Evolutionary conservation across 1,139 yeast species (phyloP), one percentile per base, ranked within the genome.

Genomic region (Pichia sp.): DNA sequence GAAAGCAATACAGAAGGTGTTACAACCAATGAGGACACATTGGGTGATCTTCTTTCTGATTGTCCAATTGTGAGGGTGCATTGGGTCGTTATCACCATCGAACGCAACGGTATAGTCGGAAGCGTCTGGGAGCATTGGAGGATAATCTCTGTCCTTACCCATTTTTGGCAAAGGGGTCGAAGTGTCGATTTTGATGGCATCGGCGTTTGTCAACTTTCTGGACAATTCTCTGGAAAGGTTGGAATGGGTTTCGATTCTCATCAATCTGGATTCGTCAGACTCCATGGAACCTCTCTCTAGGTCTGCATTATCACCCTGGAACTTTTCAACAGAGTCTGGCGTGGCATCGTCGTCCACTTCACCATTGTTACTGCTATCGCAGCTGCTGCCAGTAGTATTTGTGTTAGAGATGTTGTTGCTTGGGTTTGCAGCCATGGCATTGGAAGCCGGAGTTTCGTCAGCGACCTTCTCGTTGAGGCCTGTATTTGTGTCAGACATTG

Each of bases 61-160:
- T 0, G 77, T 54, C 85, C 85, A 81, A 58, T 82, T 81, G 59
- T 77, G 81, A 3, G 87, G 87, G 58, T 79, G 84, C 10, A 65
- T 42, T 4, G 85, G 85, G 58, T 81, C 87, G 44, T 76, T 67
- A 1, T 79, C 76, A 0, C 86, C 86, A 57, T 81, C 82, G 57
- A 70, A 82, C 1, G 79, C 65, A 2, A 82, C 88, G 2, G 76
- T 72, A 58, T 76, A 82, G 1, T 69, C 70, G 17, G 70, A 77
- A 34, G 71, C 65, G 44, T 73, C 75, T 3, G 84, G 84, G 43
- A 76, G 66, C 11, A 68, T 55, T 10, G 79, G 76, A 2, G 87
- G 87, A 51, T 69, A 73, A 4, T 70, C 73, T 57, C 79, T 72
- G 22, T 72, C 77, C 18, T 76, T 76, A 30, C 88, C 88, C 85